phyloP scores from a whole-genome alignment of 495 filamentous ascomycete genomes.

The Penicillium malachiteum region DNA sequence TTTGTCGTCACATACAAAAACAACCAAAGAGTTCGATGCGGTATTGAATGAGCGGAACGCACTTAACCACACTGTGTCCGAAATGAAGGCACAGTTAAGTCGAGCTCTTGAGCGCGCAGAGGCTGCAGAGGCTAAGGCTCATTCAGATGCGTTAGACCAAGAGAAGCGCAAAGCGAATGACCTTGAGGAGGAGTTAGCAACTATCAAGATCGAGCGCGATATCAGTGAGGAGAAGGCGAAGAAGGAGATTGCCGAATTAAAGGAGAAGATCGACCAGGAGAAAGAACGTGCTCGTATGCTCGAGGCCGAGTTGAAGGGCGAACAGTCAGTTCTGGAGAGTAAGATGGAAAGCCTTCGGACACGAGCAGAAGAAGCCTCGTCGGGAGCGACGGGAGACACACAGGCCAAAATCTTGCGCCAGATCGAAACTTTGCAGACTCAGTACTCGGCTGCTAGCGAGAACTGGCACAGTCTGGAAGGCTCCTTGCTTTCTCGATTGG shows the following conservation, averaged over 20 bases:
- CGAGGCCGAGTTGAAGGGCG: slow-evolving; percentile 79
- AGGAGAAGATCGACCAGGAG: slow-evolving; percentile 71
- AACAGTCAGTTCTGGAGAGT: slow-evolving; percentile 78
- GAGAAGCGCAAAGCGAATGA: slow-evolving; percentile 65
- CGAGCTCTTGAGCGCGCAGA: slow-evolving; percentile 66
- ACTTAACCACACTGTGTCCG: slow-evolving; percentile 63
- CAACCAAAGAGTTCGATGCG: slow-evolving; percentile 68
- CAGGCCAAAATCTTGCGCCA: slow-evolving; percentile 90
- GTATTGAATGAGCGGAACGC: slow-evolving; percentile 64
- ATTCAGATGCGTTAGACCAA: slow-evolving; percentile 66
- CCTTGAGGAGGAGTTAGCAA: slow-evolving; percentile 71
- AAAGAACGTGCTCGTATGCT: slow-evolving; percentile 65
- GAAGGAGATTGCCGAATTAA: slow-evolving; percentile 65
- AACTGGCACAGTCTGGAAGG: slow-evolving; percentile 97
- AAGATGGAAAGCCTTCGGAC: slow-evolving; percentile 86
- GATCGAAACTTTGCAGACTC: slow-evolving; percentile 92
- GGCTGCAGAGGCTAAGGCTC: slow-evolving; percentile 63
- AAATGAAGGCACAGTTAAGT: slow-evolving; percentile 68
- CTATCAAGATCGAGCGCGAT: slow-evolving; percentile 72
- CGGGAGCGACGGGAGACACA: slow-evolving; percentile 74
- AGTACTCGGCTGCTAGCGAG: slow-evolving; percentile 90
- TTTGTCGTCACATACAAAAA: slow-evolving; percentile 61
- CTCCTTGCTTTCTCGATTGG: slow-evolving; percentile 70
- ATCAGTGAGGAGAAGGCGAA: slow-evolving; percentile 67
- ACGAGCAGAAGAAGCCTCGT: slow-evolving; percentile 86